Conservation (phyloP, 75 land plant genomes). For the Pseudotsuga menziesii region DNA sequence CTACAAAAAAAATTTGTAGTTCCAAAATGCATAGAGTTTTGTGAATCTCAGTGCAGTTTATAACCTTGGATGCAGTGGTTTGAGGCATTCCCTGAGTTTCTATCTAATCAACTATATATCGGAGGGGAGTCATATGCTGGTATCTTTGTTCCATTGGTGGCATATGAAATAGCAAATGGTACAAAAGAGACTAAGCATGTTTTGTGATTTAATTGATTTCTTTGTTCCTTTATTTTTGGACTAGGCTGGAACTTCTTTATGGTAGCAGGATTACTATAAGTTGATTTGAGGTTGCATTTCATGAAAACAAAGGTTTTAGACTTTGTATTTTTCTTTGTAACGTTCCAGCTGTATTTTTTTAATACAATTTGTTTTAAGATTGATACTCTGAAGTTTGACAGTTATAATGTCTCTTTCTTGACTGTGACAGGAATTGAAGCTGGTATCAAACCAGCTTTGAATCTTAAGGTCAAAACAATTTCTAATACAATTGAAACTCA, state of each 20-base stretch:
- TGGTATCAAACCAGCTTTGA: constrained; percentile 29
- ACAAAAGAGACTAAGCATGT: not conserved
- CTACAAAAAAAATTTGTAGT: not conserved
- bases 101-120: constrained; percentile 53
- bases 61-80: constrained; percentile 54
- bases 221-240: not conserved
- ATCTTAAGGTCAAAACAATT: constrained; percentile 33
- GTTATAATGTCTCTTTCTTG: not conserved
- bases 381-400: not conserved
- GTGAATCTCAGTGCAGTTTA: not conserved
- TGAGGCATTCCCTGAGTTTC: constrained; percentile 47
- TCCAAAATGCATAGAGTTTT: not conserved
- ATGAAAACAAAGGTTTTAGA: too few species aligned
- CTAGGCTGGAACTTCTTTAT: not conserved
- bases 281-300: too few species aligned
- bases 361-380: not conserved
- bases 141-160: constrained; percentile 43
- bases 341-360: too few species aligned
- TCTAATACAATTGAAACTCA: not conserved
- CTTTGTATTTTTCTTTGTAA: too few species aligned
- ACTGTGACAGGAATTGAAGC: constrained; percentile 31
- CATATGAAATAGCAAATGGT: constrained; percentile 53
- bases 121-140: constrained; percentile 81
- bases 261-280: too few species aligned
- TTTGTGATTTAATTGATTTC: not conserved